phyloP scores from a whole-genome alignment of 495 filamentous ascomycete species.

The Trichoderma gamsii region DNA sequence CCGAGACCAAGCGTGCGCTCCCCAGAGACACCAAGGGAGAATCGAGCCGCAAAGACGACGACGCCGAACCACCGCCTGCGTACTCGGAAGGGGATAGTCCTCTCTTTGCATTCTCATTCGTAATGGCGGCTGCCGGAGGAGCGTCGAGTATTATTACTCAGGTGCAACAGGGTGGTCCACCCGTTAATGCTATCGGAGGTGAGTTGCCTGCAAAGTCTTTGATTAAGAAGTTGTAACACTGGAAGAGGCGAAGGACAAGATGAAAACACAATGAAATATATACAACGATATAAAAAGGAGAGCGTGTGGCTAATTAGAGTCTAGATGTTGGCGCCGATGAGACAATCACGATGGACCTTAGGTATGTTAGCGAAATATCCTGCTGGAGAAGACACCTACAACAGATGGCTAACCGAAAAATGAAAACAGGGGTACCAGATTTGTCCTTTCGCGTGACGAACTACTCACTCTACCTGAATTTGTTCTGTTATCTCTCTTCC shows the following conservation, averaged over 20 bases:
- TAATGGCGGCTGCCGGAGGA: conserved; percentile 95
- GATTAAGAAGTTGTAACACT: conserved; percentile 16
- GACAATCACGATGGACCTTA: conserved; percentile 87
- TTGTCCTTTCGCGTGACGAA: conserved; percentile 89
- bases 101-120: conserved; percentile 87
- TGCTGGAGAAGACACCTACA: neutral
- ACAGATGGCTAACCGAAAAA: conserved; percentile 26
- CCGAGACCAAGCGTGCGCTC: conserved; percentile 79
- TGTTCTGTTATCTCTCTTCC: conserved; percentile 95
- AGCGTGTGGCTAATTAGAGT: neutral
- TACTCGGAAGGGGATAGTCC: conserved; percentile 94
- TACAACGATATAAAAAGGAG: neutral
- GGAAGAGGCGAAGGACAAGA: conserved; percentile 6
- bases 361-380: conserved; percentile 48
- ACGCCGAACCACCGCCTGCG: conserved; percentile 87
- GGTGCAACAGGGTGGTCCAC: conserved; percentile 86
- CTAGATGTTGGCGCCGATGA: conserved; percentile 85
- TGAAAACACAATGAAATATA: neutral
- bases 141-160: conserved; percentile 98
- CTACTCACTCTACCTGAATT: conserved; percentile 94
- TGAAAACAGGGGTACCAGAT: conserved; percentile 71
- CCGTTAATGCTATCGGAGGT: conserved; percentile 86
- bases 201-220: conserved; percentile 26
- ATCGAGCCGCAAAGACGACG: conserved; percentile 60
- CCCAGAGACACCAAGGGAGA: conserved; percentile 73